Conservation (phyloP, 164 flowering plant species). For the Liriodendron chinense region DNA sequence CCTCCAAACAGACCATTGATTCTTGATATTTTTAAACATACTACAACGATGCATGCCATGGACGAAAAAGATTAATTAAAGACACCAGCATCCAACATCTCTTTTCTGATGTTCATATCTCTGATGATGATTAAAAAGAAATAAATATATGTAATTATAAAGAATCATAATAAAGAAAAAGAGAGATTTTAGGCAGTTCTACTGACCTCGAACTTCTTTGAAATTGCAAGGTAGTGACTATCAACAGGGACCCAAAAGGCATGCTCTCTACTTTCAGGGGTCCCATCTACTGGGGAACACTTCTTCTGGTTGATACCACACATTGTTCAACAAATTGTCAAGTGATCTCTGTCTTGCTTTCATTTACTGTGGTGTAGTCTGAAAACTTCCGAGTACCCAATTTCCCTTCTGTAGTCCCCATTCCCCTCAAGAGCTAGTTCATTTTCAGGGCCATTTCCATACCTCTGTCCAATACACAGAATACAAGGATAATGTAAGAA, state of each 20-base stretch:
- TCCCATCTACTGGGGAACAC: slow-evolving; percentile 9
- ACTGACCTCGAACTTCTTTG: slow-evolving; percentile 10
- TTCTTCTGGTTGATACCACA: slow-evolving; percentile 17
- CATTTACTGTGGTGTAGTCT: not conserved
- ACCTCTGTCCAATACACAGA: slow-evolving; percentile 35
- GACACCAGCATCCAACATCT: no score
- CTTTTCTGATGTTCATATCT: no score
- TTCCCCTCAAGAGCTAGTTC: slow-evolving; percentile 48
- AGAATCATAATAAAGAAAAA: not conserved
- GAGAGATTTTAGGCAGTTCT: not conserved
- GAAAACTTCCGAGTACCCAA: slow-evolving; percentile 28
- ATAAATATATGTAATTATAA: not conserved
- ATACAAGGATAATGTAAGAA: not conserved
- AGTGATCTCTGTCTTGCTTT: not conserved
- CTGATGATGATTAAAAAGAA: no score
- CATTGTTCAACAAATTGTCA: slow-evolving; percentile 4
- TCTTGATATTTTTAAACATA: no score
- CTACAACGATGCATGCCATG: no score
- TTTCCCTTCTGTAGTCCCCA: slow-evolving; percentile 63
- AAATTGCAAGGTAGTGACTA: not conserved
- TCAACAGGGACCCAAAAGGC: slow-evolving; percentile 13
- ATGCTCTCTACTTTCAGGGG: slow-evolving; percentile 8
- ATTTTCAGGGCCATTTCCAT: slow-evolving; percentile 57
- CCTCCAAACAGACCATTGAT: no score
- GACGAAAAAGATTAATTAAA: no score